These are phyloP conservation scores for Cladosporium halotolerans DNA, from an alignment of 2,329 filamentous ascomycete genomes.

Conservation along the genomic window DNA sequence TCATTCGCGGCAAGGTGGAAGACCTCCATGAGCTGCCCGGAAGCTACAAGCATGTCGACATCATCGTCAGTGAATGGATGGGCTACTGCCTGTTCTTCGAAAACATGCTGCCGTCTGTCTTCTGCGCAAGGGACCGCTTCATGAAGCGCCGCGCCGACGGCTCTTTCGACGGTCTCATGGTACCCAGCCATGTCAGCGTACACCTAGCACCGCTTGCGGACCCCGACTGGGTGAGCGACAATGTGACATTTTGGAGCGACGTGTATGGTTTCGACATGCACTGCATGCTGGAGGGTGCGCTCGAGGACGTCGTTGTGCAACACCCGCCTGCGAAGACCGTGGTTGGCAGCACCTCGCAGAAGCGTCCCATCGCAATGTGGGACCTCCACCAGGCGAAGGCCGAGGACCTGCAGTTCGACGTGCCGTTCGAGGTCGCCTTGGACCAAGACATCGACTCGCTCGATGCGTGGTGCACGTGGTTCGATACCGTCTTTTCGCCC, in stretches of 20 bases:
- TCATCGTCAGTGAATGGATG: conserved; percentile 98
- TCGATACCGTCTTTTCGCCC: conserved; percentile 84
- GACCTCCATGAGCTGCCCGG: conserved; percentile 63
- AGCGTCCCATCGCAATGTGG: conserved; percentile 65
- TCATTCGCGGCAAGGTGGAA: conserved; percentile 79
- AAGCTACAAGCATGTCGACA: conserved; percentile 69
- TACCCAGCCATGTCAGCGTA: conserved; percentile 78
- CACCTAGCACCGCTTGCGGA: conserved; percentile 77
- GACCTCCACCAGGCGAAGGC: conserved; percentile 67
- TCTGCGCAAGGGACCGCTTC: conserved; percentile 83
- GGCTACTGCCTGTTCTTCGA: conserved; percentile 90
- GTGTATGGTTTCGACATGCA: conserved; percentile 95
- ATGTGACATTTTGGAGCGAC: conserved; percentile 79
- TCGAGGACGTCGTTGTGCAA: conserved; percentile 56
- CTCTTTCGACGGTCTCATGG: conserved; percentile 66
- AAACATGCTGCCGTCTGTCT: conserved; percentile 89
- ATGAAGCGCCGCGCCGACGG: conserved; percentile 44
- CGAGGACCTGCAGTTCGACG: conserved; percentile 69
- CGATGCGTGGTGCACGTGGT: conserved; percentile 90
- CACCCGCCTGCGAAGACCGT: conserved; percentile 14
- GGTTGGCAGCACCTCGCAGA: conserved; percentile 36
- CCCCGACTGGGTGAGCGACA: conserved; percentile 68
- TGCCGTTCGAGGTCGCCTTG: conserved; percentile 58
- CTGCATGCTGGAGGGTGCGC: conserved; percentile 76
- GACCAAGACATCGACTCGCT: conserved; percentile 58